Percentiles rank a stretch among this genome's conserved stretches.
Conservation (phyloP, 2,329 filamentous ascomycete species). For the Clarireedia sp. region DNA sequence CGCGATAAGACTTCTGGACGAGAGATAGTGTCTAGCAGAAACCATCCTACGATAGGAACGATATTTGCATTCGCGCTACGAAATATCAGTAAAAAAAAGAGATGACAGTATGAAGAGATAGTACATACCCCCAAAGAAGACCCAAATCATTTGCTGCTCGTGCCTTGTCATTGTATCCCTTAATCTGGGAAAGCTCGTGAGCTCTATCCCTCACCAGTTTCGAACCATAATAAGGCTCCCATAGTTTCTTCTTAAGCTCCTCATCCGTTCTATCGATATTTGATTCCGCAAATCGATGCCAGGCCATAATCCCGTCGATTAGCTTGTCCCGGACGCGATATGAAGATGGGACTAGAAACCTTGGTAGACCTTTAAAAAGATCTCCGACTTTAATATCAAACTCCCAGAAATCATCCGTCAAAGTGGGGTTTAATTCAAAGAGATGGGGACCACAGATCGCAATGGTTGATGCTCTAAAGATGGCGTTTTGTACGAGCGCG, state of each 20-base stretch:
- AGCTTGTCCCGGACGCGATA: conserved; percentile 21
- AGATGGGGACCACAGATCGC: conserved; percentile 26
- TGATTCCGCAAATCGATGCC: conserved; percentile 22
- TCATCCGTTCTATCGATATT: conserved; percentile 13
- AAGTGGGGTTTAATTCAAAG: conserved; percentile 21
- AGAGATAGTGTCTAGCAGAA: conserved; percentile 20
- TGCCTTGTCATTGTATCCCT: conserved; percentile 9
- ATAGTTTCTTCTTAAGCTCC: conserved; percentile 15
- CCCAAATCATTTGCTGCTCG: conserved; percentile 18
- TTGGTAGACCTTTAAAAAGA: conserved; percentile 21
- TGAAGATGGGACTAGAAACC: conserved; percentile 22
- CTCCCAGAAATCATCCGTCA: conserved; percentile 27
- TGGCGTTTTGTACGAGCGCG: conserved; percentile 18
- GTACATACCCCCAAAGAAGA: conserved; percentile 21
- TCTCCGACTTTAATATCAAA: conserved; percentile 21
- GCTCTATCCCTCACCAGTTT: conserved; percentile 24
- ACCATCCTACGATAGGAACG: conserved; percentile 23
- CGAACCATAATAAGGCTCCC: conserved; percentile 27
- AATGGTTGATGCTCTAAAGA: conserved; percentile 23
- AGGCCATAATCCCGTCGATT: conserved; percentile 19
- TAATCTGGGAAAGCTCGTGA: conserved; percentile 2
- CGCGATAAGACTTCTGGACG: conserved; percentile 17
- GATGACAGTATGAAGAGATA: background rate
- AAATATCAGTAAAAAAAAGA: background rate
- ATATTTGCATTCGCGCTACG: conserved; percentile 23